Evolutionary conservation across 192 early-diverging fungal species (phyloP), one percentile per base, ranked within the genome.

Genomic region (Helicostylum pulchrum): DNA sequence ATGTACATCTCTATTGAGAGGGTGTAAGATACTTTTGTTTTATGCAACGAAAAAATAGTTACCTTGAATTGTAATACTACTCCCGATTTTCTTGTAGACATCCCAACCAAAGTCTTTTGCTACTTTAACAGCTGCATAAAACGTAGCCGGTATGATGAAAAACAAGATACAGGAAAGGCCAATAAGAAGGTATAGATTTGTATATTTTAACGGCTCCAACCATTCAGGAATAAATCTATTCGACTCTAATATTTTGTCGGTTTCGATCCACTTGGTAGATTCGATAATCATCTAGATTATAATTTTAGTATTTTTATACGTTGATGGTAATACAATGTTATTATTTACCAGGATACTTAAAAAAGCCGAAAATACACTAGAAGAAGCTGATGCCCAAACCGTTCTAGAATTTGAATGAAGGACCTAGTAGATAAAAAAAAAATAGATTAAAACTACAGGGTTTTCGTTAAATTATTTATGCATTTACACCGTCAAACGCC

Each of bases 1-100:
- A 53, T n/a, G 17, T 65, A 65, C 52, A 55, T 55, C 26, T 5
- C 63, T 65, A 44, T 26, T 26, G 2, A 26, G 26, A 39, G 36
- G 36, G 9, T 39, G 9, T 3, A 39, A 39, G 34, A 36, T 3
- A n/a, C n/a, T n/a, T 26, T 26, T 26, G 26, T 26, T 2, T 26
- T 26, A 26, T 26, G 0, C 0, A 26, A 26, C 26, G 26, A 26
- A 26, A 31, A 19, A 55, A 17, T 57, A 42, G 15, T 44, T 59
- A 59, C 57, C 20, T 44, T 59, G 36, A 15, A 59, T 12, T 10
- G n/a, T 6, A 21, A 59, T 20, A 14, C 39, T 59, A 12, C 36
- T 21, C 26, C 57, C 57, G 4, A 59, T 42, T 45, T 45, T 59
- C 5, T 59, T 59, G 45, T 59, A 59, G 1, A 44, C 36, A 0